Base-by-base conservation (phyloP, 345 rosid species). In the Schrenkiella parvula region DNA sequence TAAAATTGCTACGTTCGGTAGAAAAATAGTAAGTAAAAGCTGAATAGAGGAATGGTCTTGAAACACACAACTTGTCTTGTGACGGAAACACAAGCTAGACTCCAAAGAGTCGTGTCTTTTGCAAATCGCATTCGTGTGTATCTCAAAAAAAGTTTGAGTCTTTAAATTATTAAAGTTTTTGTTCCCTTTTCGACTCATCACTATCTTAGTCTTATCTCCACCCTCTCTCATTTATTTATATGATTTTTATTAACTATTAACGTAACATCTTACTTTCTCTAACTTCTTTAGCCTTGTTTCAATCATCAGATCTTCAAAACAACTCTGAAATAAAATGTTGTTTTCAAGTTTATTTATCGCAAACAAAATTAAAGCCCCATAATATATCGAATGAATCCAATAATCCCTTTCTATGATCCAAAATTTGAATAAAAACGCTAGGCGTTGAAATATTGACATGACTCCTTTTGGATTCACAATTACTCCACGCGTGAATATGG, bases 91-190 rank as follows among this genome's bases (percentile, higher is more conserved):
- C 73, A 59, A 67, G 55, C 68, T 51, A 31, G 9, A 66, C 62
- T 51, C 73, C 73, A 74, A 74, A 74, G 73, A 74, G 78, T 60
- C 56, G 73, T 60, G 73, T 67, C 68, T 44, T 60, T 68, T 23
- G 48, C 56, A 59, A 66, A 75, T 42, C 74, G 19, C 70, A 75
- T 69, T 54, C 75, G 59, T 69, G 75, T 75, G 66, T 63, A 18
- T 34, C 58, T 52, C 61, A 35, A 43, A 59, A 65, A 59, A 43
- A 32, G n/a, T n/a, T 14, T 38, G 34, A 17, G 6, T 62, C 60
- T 69, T 75, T 69, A 69, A 62, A 75, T 61, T 61, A 61, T 68
- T 62, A 75, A 75, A 62, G 74, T 44, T 64, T 50, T 18, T 63
- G 44, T 58, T 75, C 32, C 64, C 48, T 68, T 60, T 68, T 67